Percentiles rank a stretch among this genome's conserved stretches.
phyloP scores from a whole-genome alignment of 495 filamentous ascomycete genomes.

The Daldinia decipiens region DNA sequence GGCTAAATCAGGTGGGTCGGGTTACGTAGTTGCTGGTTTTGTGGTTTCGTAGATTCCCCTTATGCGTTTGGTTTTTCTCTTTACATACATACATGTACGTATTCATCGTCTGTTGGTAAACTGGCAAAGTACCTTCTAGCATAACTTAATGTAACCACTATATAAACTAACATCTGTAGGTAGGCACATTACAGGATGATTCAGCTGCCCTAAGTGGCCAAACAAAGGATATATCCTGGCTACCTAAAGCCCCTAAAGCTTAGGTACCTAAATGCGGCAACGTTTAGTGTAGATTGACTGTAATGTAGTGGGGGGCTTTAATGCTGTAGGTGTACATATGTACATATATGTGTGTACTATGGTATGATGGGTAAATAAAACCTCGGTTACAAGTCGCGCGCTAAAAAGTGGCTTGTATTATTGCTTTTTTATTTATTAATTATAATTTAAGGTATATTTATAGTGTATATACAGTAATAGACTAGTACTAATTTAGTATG shows the following conservation, averaged over 20 bases:
- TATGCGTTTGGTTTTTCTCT: background rate
- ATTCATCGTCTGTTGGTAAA: background rate
- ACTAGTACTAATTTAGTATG: too few relatives aligned
- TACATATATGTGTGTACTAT: too few relatives aligned
- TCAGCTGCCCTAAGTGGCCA: slow-evolving; percentile 4
- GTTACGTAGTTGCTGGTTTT: slow-evolving; percentile 1
- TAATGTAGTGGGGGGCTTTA: background rate
- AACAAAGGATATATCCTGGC: slow-evolving; percentile 6
- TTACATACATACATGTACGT: too few relatives aligned
- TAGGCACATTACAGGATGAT: background rate
- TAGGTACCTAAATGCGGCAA: slow-evolving; percentile 25
- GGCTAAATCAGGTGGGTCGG: background rate
- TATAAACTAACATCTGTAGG: background rate
- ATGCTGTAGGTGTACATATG: too few relatives aligned
- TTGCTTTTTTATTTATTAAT: too few relatives aligned
- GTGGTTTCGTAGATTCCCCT: background rate
- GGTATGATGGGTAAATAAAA: too few relatives aligned
- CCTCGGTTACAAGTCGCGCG: too few relatives aligned
- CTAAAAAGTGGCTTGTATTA: too few relatives aligned
- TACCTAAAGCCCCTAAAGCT: slow-evolving; percentile 28
- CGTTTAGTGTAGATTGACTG: slow-evolving; percentile 30
- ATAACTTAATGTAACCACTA: background rate
- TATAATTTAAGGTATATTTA: too few relatives aligned
- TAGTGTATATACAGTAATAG: too few relatives aligned
- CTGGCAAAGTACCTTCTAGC: background rate